Evolutionary conservation across 2,329 filamentous ascomycete genomes (phyloP).

Genomic region (Neopestalotiopsis sp.): DNA sequence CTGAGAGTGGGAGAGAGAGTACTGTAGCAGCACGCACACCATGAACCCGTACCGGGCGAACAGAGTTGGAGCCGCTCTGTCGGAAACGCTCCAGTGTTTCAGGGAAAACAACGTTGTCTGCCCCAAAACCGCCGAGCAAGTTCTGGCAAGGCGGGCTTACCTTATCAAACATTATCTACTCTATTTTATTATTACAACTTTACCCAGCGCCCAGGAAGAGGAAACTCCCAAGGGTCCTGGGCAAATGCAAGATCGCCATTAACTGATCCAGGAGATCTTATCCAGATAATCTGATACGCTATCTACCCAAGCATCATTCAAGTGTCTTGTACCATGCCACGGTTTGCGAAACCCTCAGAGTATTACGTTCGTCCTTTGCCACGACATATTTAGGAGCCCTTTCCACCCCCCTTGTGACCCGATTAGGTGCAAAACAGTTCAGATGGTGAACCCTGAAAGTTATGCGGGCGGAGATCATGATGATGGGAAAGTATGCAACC

Average conservation of each 20-base stretch:
- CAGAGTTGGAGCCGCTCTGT: conserved; percentile 19
- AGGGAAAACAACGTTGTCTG: conserved; percentile 12
- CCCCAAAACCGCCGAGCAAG: neutral
- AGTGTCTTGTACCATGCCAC: neutral
- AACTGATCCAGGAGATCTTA: neutral
- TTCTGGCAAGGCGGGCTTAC: neutral
- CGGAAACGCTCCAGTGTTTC: conserved; percentile 22
- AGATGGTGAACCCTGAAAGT: neutral
- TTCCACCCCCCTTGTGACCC: neutral
- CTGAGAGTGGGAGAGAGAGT: too few relatives aligned
- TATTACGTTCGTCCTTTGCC: neutral
- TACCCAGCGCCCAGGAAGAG: neutral
- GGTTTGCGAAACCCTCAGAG: neutral
- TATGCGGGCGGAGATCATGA: neutral
- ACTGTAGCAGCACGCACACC: neutral
- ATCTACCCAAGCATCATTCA: neutral
- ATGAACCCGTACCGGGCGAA: neutral
- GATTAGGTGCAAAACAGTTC: neutral
- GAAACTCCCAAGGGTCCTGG: neutral
- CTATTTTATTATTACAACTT: neutral
- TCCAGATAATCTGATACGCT: neutral
- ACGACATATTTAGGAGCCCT: neutral
- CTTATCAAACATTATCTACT: neutral
- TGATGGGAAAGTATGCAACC: neutral
- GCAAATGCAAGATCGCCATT: neutral